Base-by-base conservation (phyloP, 2,329 filamentous ascomycete species). In the Ascochyta koolunga region DNA sequence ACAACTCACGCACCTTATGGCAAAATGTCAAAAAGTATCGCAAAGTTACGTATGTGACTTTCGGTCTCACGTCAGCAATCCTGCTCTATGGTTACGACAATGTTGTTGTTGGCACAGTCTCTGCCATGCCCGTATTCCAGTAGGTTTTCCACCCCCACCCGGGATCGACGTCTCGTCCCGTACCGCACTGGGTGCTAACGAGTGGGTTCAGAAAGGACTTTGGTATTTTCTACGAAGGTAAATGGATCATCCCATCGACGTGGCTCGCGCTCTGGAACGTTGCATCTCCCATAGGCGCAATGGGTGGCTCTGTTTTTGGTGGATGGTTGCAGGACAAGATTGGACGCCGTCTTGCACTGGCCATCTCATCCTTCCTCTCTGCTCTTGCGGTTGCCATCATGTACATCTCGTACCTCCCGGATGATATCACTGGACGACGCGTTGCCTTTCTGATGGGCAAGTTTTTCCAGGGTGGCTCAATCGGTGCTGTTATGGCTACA, bases 371-470 rank as follows among this genome's bases (percentile, higher is more conserved):
- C 15, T 66, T 71, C 47, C 54, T 68, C 18, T 69, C 67, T 24
- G 66, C 68, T 15, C 36, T 70, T 33, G 66, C 61, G 6, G 68
- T 71, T 5, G 67, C 66, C 11, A 48, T 70, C 40, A 67, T 69
- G 64, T 70, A 64, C 50, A 60, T 65, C 32, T 69, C 65, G 15
- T 70, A 71, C 36, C 59, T 70, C 1, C 67, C 68, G 4, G 13
- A 39, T 7, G 54, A 56, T 37, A 64, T 62, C 39, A 54, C 56
- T n/a, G 56, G 60, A 5, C 67, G 68, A 27, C 67, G 68, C 15
- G 62, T 61, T 22, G 60, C 59, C 9, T 81, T 82, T 60, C 71
- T 81, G 4, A 70, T 73, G 1, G 80, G 77, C 32, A 80, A 81
- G 52, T 68, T 78, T n/a, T 62, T 80, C 16, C 77, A 80, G 49